These are phyloP conservation scores for Argentina anserina DNA, from an alignment of 306 rosid species.

Conservation along the genomic window DNA sequence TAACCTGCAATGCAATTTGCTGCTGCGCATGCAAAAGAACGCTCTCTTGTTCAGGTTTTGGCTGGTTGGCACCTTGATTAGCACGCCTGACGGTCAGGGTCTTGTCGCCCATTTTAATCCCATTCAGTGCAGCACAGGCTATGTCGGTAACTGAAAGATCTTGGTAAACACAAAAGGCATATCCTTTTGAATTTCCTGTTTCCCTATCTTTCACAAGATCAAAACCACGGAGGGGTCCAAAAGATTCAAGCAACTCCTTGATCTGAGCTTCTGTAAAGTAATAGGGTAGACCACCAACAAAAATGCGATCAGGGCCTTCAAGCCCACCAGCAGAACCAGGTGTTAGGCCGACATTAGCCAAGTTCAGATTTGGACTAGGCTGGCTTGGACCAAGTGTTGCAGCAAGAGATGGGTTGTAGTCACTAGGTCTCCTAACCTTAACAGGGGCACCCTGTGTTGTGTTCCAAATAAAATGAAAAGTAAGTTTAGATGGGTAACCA, in stretches of 20 bases:
- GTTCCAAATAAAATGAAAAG: background rate
- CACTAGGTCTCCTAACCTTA: conserved; percentile 97
- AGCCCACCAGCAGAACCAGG: conserved; percentile 99
- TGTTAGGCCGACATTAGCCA: conserved; percentile 83
- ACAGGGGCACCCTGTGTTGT: conserved; percentile 87
- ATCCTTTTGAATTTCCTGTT: conserved; percentile 97
- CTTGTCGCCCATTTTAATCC: conserved; percentile 99
- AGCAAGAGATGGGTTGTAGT: conserved; percentile 94
- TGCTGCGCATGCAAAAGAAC: conserved; percentile 92
- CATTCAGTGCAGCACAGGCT: conserved; percentile 98
- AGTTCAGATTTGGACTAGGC: conserved; percentile 88
- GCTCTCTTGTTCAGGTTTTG: conserved; percentile 94
- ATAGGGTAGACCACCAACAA: conserved; percentile 97
- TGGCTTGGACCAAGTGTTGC: conserved; percentile 99
- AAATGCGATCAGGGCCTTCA: conserved; percentile 99
- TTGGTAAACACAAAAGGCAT: conserved; percentile 98
- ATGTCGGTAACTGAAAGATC: conserved; percentile 98
- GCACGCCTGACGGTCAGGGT: conserved; percentile 98
- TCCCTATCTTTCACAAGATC: conserved; percentile 97
- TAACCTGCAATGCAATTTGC: conserved; percentile 96
- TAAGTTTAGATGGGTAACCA: conserved; percentile 3
- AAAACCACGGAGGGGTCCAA: conserved; percentile 96
- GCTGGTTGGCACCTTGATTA: conserved; percentile 92
- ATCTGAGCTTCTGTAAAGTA: conserved; percentile 95
- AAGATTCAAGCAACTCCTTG: conserved; percentile 89